Evolutionary conservation across 306 rosid genomes (phyloP), one percentile per base, ranked within the genome.

Genomic region (Castanea mollissima): DNA sequence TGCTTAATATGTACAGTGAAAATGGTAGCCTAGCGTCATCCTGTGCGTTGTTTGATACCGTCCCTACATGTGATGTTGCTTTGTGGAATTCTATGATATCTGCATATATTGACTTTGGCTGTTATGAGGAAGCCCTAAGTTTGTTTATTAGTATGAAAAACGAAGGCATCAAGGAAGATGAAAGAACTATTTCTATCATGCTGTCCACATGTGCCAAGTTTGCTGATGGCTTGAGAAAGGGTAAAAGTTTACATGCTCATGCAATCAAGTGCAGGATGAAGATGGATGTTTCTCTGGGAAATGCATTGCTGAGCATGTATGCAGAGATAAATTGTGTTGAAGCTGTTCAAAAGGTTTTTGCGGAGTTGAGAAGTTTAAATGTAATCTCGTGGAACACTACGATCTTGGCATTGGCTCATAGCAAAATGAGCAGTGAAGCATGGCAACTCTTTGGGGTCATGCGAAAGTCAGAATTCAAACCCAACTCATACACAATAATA

Each of bases 71-170:
- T 34, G 91, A 87, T 73, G 80, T 80, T 60, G 82, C 89, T 78
- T 34, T 87, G 81, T 87, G 91, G 91, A 87, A 87, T 73, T 87
- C 91, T 69, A 80, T 85, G 91, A 60, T 85, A 68, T 54, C 69
- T 67, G 78, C 82, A 10, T 78, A 78, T 80, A 54, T 68, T 69
- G 78, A 64, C 59, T 72, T 57, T 63, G 80, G 71, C 54, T 23
- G 76, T n/a, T 83, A 67, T 49, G 91, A 79, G 35, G 80, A 87
- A 80, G 84, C 87, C 54, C 9, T 78, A 81, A 13, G 34, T 31
- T 78, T 85, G 21, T 87, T 82, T 62, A 54, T 3, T n/a, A 67
- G 62, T 75, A 82, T 83, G 89, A 79, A 76, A 38, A 38, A 5
- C 18, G 62, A 83, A 68, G 74, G 82, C 65, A 21, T 69, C 31